Evolutionary conservation across 495 filamentous ascomycete species (phyloP).

Genomic region (Neurospora africana): DNA sequence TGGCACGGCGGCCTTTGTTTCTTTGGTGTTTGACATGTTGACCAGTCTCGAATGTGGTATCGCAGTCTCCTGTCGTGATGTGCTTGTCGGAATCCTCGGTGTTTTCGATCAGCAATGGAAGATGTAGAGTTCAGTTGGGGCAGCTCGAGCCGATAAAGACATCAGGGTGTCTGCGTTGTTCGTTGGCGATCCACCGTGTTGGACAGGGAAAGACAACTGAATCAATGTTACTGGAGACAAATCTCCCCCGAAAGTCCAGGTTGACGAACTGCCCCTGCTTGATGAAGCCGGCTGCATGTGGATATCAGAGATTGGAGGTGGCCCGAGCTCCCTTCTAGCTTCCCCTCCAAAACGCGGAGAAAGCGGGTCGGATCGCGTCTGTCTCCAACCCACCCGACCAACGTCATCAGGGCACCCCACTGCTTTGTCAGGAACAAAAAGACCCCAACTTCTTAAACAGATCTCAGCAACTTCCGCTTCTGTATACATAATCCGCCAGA

Average conservation of each 20-base stretch:
- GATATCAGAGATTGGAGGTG: constrained; percentile 1
- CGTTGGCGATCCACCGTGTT: background rate
- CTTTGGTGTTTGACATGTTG: constrained; percentile 4
- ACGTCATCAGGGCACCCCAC: background rate
- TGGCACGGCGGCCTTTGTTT: constrained; percentile 5
- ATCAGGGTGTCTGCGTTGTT: background rate
- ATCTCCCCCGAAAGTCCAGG: constrained; percentile 1
- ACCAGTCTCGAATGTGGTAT: background rate
- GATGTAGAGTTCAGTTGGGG: background rate
- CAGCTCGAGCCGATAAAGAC: background rate
- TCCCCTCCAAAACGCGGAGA: background rate
- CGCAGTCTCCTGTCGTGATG: background rate
- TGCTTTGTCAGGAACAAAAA: background rate
- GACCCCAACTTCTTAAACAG: background rate
- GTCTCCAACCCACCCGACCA: background rate
- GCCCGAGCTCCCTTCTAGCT: constrained; percentile 13
- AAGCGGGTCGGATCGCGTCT: background rate
- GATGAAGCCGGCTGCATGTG: constrained; percentile 9
- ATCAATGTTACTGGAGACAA: background rate
- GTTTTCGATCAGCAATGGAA: background rate
- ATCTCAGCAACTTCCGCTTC: background rate
- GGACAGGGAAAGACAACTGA: background rate
- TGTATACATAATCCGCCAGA: background rate
- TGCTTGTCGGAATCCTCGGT: background rate
- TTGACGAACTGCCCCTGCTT: background rate